phyloP scores from a whole-genome alignment of 306 rosid genomes.

The Acacia crassicarpa region DNA sequence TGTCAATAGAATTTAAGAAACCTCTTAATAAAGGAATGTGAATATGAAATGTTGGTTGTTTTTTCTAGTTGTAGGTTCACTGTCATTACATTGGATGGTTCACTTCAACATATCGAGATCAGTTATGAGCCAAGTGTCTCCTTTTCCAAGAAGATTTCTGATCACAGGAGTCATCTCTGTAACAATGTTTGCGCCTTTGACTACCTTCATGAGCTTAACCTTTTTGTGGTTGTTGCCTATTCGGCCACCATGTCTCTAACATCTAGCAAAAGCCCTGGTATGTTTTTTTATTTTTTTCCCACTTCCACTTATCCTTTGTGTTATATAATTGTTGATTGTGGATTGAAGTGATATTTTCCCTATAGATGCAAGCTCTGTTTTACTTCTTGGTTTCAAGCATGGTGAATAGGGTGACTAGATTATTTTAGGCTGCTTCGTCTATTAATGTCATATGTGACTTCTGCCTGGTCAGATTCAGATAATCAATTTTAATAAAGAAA shows the following conservation, averaged over 20 bases:
- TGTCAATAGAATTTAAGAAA: constrained; percentile 21
- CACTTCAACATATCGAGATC: constrained; percentile 71
- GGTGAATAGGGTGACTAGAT: constrained; percentile 26
- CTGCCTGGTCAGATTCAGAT: constrained; percentile 7
- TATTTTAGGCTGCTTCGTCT: constrained; percentile 26
- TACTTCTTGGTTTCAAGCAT: constrained; percentile 12
- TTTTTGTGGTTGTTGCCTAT: constrained; percentile 59
- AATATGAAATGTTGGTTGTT: constrained; percentile 36
- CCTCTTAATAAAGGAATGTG: neutral
- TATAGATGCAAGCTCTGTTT: constrained; percentile 20
- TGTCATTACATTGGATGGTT: constrained; percentile 75
- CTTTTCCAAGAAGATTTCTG: constrained; percentile 49
- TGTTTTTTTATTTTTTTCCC: constrained; percentile 26
- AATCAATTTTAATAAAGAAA: neutral
- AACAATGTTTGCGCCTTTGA: constrained; percentile 59
- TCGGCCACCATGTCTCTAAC: constrained; percentile 29
- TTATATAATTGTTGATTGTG: constrained; percentile 12
- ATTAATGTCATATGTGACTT: constrained; percentile 7
- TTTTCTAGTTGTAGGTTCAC: constrained; percentile 76
- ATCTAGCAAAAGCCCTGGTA: constrained; percentile 58
- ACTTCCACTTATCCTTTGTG: constrained; percentile 23
- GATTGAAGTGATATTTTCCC: constrained; percentile 14
- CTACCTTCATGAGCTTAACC: constrained; percentile 57
- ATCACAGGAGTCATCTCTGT: constrained; percentile 39
- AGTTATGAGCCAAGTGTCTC: constrained; percentile 62